phyloP scores from a whole-genome alignment of 2,329 filamentous ascomycete species.

The Didymella arachidicola region DNA sequence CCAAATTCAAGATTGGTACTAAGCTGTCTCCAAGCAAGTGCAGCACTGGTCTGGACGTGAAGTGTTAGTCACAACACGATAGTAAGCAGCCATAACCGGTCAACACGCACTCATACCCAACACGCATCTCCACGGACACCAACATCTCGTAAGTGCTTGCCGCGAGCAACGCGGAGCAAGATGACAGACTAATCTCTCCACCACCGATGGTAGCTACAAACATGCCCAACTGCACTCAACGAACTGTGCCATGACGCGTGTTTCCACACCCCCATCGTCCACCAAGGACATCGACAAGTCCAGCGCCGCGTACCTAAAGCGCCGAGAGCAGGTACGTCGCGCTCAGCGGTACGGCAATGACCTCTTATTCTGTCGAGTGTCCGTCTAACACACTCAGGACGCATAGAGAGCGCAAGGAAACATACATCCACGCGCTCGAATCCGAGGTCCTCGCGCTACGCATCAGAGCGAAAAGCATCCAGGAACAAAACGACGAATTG shows the following conservation, averaged over 20 bases:
- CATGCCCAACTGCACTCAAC: background rate
- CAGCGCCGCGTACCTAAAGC: constrained; percentile 29
- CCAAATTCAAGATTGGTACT: background rate
- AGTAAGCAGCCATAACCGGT: background rate
- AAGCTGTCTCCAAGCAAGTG: background rate
- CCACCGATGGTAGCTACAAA: no score
- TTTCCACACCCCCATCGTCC: background rate
- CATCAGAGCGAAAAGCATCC: constrained; percentile 26
- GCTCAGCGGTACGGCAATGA: constrained; percentile 39
- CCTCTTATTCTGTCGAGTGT: background rate
- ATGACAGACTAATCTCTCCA: background rate
- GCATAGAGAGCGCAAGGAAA: constrained; percentile 39
- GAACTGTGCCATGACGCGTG: background rate
- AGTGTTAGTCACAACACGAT: background rate
- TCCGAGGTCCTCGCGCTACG: constrained; percentile 35
- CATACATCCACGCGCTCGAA: constrained; percentile 37
- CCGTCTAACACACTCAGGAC: constrained; percentile 18
- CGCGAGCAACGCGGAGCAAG: background rate
- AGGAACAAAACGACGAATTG: constrained; percentile 6
- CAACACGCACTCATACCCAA: background rate
- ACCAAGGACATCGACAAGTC: constrained; percentile 13
- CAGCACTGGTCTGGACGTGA: background rate
- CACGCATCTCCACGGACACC: background rate
- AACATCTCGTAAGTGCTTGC: background rate
- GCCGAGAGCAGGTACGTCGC: constrained; percentile 49